These are phyloP conservation scores for Neurospora africana DNA, from an alignment of 495 filamentous ascomycete genomes.

Conservation along the genomic window DNA sequence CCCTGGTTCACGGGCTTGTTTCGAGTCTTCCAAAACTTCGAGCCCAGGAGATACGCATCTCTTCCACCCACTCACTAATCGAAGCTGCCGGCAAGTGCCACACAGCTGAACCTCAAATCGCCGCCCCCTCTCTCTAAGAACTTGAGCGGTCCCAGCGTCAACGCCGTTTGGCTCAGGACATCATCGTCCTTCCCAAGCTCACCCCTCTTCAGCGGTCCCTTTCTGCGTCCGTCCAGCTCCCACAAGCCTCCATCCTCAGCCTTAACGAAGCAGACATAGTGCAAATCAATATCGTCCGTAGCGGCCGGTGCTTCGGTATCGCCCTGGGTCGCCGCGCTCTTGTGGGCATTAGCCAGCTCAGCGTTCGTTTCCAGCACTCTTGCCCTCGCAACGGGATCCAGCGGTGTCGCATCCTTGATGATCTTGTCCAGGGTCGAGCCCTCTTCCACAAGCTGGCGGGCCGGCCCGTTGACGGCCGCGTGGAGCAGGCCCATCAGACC, in stretches of 20 bases:
- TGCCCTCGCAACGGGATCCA: conserved; percentile 49
- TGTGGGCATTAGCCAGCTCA: conserved; percentile 62
- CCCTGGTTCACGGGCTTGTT: background rate
- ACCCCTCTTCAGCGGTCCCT: conserved; percentile 56
- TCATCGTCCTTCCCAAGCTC: conserved; percentile 47
- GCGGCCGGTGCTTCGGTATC: conserved; percentile 63
- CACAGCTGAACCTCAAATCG: conserved; percentile 63
- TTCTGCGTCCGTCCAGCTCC: conserved; percentile 75
- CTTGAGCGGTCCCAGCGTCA: conserved; percentile 47
- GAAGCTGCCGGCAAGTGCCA: conserved; percentile 56
- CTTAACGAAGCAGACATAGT: conserved; percentile 83
- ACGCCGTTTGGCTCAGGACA: conserved; percentile 55
- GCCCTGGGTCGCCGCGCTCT: conserved; percentile 56
- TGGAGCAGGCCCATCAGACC: conserved; percentile 74
- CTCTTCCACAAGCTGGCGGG: conserved; percentile 31
- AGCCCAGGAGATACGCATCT: background rate
- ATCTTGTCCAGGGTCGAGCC: conserved; percentile 32
- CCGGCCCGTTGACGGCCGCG: conserved; percentile 48
- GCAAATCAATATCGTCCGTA: conserved; percentile 58
- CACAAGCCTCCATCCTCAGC: conserved; percentile 56
- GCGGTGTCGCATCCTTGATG: conserved; percentile 35
- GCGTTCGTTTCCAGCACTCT: conserved; percentile 62
- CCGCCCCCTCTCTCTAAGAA: conserved; percentile 57
- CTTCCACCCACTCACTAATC: conserved; percentile 32
- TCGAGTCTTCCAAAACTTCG: background rate